phyloP scores from a whole-genome alignment of 1,284 basidiomycete species.

The Calocybe gambosa region DNA sequence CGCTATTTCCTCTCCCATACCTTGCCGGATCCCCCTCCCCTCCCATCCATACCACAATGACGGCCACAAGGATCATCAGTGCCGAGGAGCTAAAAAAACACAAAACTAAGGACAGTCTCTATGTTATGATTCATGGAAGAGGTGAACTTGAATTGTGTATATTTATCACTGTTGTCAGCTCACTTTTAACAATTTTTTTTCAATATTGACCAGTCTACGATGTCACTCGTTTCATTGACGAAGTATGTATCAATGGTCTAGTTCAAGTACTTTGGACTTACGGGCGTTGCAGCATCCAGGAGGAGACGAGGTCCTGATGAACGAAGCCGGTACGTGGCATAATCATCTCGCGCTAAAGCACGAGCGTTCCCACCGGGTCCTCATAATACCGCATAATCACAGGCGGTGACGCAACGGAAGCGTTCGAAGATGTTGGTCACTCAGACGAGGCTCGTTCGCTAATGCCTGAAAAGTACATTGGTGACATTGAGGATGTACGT shows the following conservation, averaged over 20 bases:
- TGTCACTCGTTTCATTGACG: slow-evolving; percentile 92
- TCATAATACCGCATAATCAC: slow-evolving; percentile 13
- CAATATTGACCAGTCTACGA: slow-evolving; percentile 74
- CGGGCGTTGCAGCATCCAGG: slow-evolving; percentile 74
- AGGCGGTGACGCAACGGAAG: slow-evolving; percentile 95
- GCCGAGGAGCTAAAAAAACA: slow-evolving; percentile 73
- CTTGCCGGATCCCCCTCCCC: slow-evolving; percentile 16
- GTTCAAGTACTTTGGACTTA: not conserved
- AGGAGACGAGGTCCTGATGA: slow-evolving; percentile 94
- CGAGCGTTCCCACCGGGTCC: slow-evolving; percentile 7
- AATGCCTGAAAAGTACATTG: slow-evolving; percentile 72
- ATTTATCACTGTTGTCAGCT: slow-evolving; percentile 29
- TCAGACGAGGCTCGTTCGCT: slow-evolving; percentile 96
- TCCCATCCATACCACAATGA: slow-evolving; percentile 23
- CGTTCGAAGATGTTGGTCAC: slow-evolving; percentile 99
- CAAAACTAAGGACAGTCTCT: slow-evolving; percentile 69
- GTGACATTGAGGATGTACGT: slow-evolving; percentile 70
- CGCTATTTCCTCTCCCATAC: slow-evolving; percentile 7
- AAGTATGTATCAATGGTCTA: slow-evolving; percentile 53
- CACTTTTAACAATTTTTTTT: slow-evolving; percentile 12
- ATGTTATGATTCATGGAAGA: slow-evolving; percentile 79
- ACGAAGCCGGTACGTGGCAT: slow-evolving; percentile 77
- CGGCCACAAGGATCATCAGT: slow-evolving; percentile 55
- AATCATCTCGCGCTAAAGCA: slow-evolving; percentile 3
- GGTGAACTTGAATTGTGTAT: slow-evolving; percentile 43